These are phyloP conservation scores for Amauroascus verrucosus DNA, from an alignment of 2,329 filamentous ascomycete species.

Conservation along the genomic window DNA sequence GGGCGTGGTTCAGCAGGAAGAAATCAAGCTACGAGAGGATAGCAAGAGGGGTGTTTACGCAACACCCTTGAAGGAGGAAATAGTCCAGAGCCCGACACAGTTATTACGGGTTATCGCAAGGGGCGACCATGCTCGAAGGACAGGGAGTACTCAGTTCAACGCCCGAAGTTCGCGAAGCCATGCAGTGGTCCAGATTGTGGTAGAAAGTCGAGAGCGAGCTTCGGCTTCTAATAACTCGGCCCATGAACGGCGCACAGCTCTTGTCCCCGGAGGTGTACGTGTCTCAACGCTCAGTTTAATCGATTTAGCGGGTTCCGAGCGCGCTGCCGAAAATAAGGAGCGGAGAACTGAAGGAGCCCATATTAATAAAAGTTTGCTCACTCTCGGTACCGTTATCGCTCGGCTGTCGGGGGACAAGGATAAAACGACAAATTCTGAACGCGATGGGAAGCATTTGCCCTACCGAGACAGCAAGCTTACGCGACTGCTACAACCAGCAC, in stretches of 20 bases:
- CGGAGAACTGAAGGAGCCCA: slow-evolving; percentile 88
- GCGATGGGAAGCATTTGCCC: slow-evolving; percentile 83
- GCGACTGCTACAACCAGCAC: slow-evolving; percentile 75
- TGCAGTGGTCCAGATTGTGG: slow-evolving; percentile 95
- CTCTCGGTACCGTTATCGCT: slow-evolving; percentile 87
- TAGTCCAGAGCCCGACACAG: slow-evolving; percentile 95
- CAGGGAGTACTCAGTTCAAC: slow-evolving; percentile 94
- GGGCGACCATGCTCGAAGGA: slow-evolving; percentile 80
- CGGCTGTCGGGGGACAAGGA: slow-evolving; percentile 84
- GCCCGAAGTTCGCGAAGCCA: slow-evolving; percentile 93
- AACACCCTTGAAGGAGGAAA: slow-evolving; percentile 91
- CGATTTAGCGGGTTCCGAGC: slow-evolving; percentile 90
- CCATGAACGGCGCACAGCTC: slow-evolving; percentile 55
- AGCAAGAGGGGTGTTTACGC: slow-evolving; percentile 95
- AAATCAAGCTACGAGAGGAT: slow-evolving; percentile 95
- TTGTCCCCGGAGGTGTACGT: slow-evolving; percentile 77
- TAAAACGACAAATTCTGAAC: slow-evolving; percentile 65
- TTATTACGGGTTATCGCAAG: slow-evolving; percentile 87
- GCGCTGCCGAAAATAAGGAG: slow-evolving; percentile 91
- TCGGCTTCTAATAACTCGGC: slow-evolving; percentile 43
- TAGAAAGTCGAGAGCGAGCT: slow-evolving; percentile 84
- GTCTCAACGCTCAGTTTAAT: slow-evolving; percentile 94
- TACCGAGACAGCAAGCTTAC: slow-evolving; percentile 98
- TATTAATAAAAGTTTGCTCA: slow-evolving; percentile 96
- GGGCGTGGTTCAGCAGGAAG: slow-evolving; percentile 51